Evolutionary conservation across 2,329 filamentous ascomycete genomes (phyloP).

Genomic region (Grosmannia serpens): DNA sequence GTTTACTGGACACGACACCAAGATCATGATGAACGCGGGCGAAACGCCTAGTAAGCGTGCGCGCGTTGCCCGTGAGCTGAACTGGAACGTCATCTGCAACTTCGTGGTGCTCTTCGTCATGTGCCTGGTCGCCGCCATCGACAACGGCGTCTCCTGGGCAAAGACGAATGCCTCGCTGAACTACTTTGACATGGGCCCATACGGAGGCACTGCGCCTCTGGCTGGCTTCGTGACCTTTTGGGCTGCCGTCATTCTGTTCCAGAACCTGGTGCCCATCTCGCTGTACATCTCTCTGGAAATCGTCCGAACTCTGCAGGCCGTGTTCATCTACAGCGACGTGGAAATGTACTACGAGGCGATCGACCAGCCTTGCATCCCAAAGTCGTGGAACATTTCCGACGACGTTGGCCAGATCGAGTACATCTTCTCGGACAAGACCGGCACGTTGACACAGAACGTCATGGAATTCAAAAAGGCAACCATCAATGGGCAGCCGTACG

Average conservation of each 20-base stretch:
- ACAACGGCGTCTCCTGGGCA: slow-evolving; percentile 74
- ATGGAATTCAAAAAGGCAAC: slow-evolving; percentile 99
- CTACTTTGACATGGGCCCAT: slow-evolving; percentile 78
- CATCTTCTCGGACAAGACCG: slow-evolving; percentile 51
- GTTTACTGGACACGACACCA: slow-evolving; percentile 92
- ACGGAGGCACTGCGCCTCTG: slow-evolving; percentile 60
- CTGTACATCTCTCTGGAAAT: slow-evolving; percentile 97
- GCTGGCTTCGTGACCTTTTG: slow-evolving; percentile 96
- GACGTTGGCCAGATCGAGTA: slow-evolving; percentile 98
- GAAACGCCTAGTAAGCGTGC: slow-evolving; percentile 90
- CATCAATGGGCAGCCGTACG: slow-evolving; percentile 91
- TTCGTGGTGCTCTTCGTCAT: slow-evolving; percentile 82
- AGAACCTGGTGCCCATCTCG: slow-evolving; percentile 97
- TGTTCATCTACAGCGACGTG: slow-evolving; percentile 95
- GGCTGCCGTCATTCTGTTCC: slow-evolving; percentile 87
- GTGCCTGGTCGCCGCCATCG: slow-evolving; percentile 75
- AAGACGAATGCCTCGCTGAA: slow-evolving; percentile 61
- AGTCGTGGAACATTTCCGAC: slow-evolving; percentile 98
- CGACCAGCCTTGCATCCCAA: slow-evolving; percentile 90
- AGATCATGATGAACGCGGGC: slow-evolving; percentile 98
- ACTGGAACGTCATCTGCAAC: slow-evolving; percentile 96
- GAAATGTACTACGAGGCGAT: slow-evolving; percentile 96
- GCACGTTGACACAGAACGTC: slow-evolving; percentile 16
- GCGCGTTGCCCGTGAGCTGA: slow-evolving; percentile 82
- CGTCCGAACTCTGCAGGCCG: slow-evolving; percentile 79